A percentile compares a stretch with the other conserved stretches of the same genome.
Evolutionary conservation across 495 filamentous ascomycete species (phyloP).

Genomic region (Xylaria bambusicola): DNA sequence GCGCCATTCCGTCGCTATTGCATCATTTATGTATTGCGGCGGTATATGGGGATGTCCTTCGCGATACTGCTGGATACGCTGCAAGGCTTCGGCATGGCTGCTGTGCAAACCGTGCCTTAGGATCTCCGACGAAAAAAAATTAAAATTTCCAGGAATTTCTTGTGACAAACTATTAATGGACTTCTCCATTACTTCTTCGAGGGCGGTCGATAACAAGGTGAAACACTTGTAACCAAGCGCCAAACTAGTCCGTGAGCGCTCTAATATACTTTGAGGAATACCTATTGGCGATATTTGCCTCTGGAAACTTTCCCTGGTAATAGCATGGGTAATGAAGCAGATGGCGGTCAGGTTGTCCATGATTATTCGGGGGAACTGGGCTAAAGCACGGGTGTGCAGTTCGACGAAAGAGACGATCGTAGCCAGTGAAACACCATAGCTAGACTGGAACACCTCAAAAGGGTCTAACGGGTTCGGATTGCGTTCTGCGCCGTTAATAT

Average conservation of each 20-base stretch:
- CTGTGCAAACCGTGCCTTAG: slow-evolving; percentile 44
- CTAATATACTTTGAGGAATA: slow-evolving; percentile 11
- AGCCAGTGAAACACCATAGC: slow-evolving; percentile 18
- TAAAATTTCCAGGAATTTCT: slow-evolving; percentile 44
- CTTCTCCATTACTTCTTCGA: slow-evolving; percentile 50
- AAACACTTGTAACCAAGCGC: slow-evolving; percentile 42
- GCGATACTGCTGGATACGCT: slow-evolving; percentile 36
- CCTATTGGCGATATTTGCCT: slow-evolving; percentile 20
- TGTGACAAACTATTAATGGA: slow-evolving; percentile 47
- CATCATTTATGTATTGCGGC: slow-evolving; percentile 33
- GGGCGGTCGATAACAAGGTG: slow-evolving; percentile 37
- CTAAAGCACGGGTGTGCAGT: slow-evolving; percentile 33
- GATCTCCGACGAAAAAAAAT: slow-evolving; percentile 39
- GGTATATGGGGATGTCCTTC: slow-evolving; percentile 31
- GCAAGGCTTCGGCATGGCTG: slow-evolving; percentile 33
- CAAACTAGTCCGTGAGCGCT: slow-evolving; percentile 31
- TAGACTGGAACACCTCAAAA: slow-evolving; percentile 28
- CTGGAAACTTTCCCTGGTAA: slow-evolving; percentile 33
- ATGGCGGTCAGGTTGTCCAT: slow-evolving; percentile 44
- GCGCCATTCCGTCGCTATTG: slow-evolving; percentile 68
- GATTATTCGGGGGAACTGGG: slow-evolving; percentile 41
- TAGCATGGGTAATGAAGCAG: slow-evolving; percentile 33
- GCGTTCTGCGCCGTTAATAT: slow-evolving; percentile 18
- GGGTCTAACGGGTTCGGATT: slow-evolving; percentile 14
- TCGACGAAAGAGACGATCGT: slow-evolving; percentile 33